Percentiles rank a stretch among this genome's conserved stretches.
These are phyloP conservation scores for Aschersonia sp. DNA, from an alignment of 2,329 filamentous ascomycete species.

Conservation along the genomic window DNA sequence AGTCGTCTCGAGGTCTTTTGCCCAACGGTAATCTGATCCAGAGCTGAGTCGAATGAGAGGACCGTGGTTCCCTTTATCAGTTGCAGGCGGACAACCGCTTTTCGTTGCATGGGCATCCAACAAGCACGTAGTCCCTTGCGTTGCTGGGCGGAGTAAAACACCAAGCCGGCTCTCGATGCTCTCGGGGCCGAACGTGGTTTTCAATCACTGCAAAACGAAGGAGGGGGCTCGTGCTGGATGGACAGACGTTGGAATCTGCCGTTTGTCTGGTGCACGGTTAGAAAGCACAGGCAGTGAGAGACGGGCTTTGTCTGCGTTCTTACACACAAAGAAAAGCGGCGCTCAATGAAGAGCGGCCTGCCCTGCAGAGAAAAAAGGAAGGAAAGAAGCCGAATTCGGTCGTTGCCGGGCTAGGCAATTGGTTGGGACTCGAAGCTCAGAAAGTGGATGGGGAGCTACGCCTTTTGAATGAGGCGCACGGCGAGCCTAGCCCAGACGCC, in stretches of 20 bases:
- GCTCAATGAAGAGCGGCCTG: conserved; percentile 6
- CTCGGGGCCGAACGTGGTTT: background rate
- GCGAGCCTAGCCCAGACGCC: conserved; percentile 9
- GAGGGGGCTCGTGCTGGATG: background rate
- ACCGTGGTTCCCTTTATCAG: background rate
- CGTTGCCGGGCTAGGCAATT: conserved; percentile 12
- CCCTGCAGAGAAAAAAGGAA: conserved; percentile 2
- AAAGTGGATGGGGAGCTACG: conserved; percentile 19
- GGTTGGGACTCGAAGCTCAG: conserved; percentile 10
- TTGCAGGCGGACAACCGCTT: conserved; percentile 3
- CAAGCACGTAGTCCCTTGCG: background rate
- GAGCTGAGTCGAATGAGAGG: background rate
- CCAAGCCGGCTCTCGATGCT: background rate
- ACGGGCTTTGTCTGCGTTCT: conserved; percentile 1
- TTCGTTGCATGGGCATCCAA: conserved; percentile 4
- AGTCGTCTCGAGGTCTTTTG: conserved; percentile 1
- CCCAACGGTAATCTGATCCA: background rate
- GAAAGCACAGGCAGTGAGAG: background rate
- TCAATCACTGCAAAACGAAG: background rate
- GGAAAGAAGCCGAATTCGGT: conserved; percentile 3
- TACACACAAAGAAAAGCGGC: conserved; percentile 4
- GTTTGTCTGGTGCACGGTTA: background rate
- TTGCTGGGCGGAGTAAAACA: conserved; percentile 1
- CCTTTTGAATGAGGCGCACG: conserved; percentile 25
- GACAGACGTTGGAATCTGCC: background rate